A percentile compares a stretch with the other conserved stretches of the same genome.
phyloP scores from a whole-genome alignment of 2,329 filamentous ascomycete genomes.

The Cyphellophora europaea region DNA sequence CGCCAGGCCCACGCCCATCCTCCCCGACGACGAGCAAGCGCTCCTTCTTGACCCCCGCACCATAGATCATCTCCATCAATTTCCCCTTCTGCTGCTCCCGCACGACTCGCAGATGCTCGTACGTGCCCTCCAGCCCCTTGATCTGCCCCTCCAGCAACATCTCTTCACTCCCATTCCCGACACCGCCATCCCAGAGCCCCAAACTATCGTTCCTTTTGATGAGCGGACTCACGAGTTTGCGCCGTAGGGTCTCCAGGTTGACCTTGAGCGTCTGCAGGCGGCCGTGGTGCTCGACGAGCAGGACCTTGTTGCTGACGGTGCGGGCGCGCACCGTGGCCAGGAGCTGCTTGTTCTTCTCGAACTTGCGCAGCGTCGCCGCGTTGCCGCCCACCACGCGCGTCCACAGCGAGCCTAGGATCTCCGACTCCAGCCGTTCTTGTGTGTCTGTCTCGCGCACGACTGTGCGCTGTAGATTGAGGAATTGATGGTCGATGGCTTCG shows the following conservation, averaged over 20 bases:
- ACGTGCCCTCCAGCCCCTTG: conserved; percentile 67
- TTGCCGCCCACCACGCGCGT: conserved; percentile 71
- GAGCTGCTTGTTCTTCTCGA: conserved; percentile 77
- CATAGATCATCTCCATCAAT: conserved; percentile 71
- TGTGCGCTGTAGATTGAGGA: conserved; percentile 75
- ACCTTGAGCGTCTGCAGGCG: conserved; percentile 75
- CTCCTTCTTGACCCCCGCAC: conserved; percentile 23
- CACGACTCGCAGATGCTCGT: conserved; percentile 65
- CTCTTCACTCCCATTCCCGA: conserved; percentile 53
- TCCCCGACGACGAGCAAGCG: background rate
- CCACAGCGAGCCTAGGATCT: conserved; percentile 79
- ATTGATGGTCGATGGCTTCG: conserved; percentile 81
- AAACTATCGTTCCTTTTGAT: conserved; percentile 57
- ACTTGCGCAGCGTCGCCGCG: conserved; percentile 69
- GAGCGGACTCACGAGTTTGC: conserved; percentile 75
- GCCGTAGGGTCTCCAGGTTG: conserved; percentile 72
- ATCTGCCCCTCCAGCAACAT: conserved; percentile 70
- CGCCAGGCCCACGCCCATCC: too few species aligned
- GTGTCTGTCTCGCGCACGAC: conserved; percentile 74
- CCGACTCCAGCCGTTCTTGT: conserved; percentile 71
- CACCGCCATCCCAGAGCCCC: conserved; percentile 21
- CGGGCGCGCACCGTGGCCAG: conserved; percentile 70
- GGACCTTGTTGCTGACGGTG: conserved; percentile 77
- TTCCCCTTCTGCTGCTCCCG: conserved; percentile 73
- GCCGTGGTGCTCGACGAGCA: conserved; percentile 78